Evolutionary conservation across 1,284 basidiomycete genomes (phyloP).

Genomic region (Tetrapyrgos nigripes): DNA sequence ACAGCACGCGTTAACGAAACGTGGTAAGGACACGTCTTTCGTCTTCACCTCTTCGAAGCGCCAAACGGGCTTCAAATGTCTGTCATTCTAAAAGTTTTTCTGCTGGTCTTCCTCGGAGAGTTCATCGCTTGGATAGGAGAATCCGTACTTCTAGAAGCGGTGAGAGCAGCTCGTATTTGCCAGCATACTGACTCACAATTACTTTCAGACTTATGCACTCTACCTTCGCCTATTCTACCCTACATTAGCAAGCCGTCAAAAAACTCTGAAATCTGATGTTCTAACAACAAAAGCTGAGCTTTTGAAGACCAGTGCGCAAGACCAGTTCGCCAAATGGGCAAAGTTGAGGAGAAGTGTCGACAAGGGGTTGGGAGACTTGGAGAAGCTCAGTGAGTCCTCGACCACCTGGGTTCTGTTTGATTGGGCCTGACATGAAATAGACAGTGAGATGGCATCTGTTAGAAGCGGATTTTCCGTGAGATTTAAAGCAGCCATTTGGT

Average conservation of each 20-base stretch:
- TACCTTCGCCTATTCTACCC: conserved; percentile 74
- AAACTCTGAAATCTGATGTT: conserved; percentile 78
- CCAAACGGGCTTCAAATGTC: conserved; percentile 58
- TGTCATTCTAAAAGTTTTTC: conserved; percentile 82
- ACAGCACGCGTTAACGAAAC: background rate
- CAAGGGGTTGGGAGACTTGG: conserved; percentile 93
- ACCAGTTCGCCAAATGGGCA: conserved; percentile 99
- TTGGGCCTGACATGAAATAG: conserved; percentile 44
- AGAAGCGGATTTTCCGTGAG: conserved; percentile 74
- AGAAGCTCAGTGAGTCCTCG: conserved; percentile 82
- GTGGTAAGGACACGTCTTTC: background rate
- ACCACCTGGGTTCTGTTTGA: background rate
- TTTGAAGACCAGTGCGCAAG: conserved; percentile 90
- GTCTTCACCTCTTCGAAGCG: background rate
- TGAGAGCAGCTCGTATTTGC: conserved; percentile 43
- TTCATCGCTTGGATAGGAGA: conserved; percentile 89
- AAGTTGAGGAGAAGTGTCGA: conserved; percentile 91
- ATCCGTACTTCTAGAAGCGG: conserved; percentile 79
- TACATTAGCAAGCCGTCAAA: conserved; percentile 60
- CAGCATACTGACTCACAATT: conserved; percentile 9
- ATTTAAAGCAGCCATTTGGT: conserved; percentile 81
- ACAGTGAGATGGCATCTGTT: conserved; percentile 69
- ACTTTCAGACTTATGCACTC: conserved; percentile 65
- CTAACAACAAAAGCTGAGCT: conserved; percentile 86
- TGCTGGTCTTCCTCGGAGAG: conserved; percentile 82